Evolutionary conservation across 345 rosid species (phyloP).

Genomic region (Arabis alpina): DNA sequence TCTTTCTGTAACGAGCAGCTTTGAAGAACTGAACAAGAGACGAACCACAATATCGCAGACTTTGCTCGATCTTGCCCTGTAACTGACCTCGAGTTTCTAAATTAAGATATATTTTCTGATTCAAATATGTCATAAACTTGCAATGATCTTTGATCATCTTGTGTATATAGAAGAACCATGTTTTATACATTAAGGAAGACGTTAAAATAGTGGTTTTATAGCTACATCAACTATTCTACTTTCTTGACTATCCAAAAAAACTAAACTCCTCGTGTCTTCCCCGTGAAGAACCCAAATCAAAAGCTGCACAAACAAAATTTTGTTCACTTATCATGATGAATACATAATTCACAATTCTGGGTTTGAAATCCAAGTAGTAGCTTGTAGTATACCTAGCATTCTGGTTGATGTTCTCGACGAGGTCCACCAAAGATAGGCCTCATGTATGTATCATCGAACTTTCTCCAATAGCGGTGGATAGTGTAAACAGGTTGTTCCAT

Average conservation of each 20-base stretch:
- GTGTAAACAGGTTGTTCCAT: conserved; percentile 82
- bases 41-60: neutral
- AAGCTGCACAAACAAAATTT: neutral
- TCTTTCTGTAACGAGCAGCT: conserved; percentile 2
- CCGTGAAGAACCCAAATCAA: neutral
- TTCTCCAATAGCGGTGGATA: conserved; percentile 84
- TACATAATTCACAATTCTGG: neutral
- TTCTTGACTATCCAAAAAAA: conserved; percentile 21
- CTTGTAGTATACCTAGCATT: conserved; percentile 46
- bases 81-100: neutral
- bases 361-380: neutral
- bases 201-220: neutral
- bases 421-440: conserved; percentile 91
- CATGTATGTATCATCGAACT: conserved; percentile 81
- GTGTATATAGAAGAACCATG: conserved; percentile 30
- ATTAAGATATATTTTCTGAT: conserved; percentile 11
- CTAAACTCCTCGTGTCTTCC: conserved; percentile 23
- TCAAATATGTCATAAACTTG: conserved; percentile 28
- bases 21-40: conserved; percentile 20
- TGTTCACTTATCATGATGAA: conserved; percentile 3
- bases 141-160: conserved; percentile 13
- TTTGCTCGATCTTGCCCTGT: conserved; percentile 9
- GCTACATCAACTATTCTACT: conserved; percentile 22
- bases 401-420: conserved; percentile 35
- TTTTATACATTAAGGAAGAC: conserved; percentile 27